phyloP scores from a whole-genome alignment of 805 yeast species.

The Metschnikowia drakensbergensis region DNA sequence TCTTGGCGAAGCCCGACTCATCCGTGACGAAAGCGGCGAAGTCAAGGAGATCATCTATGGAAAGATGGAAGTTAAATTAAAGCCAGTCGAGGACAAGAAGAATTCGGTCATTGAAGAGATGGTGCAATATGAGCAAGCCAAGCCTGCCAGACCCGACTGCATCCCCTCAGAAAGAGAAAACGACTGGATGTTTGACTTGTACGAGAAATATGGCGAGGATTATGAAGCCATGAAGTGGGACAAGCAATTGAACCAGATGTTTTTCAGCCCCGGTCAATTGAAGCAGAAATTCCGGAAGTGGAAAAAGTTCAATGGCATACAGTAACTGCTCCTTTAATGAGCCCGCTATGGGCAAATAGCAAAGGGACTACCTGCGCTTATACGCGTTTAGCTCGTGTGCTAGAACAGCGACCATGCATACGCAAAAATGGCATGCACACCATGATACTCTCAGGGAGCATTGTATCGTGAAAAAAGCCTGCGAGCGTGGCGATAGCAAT shows the following conservation, averaged over 20 bases:
- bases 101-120: conserved; percentile 58
- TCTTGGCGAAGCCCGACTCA: conserved; percentile 73
- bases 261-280: conserved; percentile 81
- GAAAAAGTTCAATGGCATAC: conserved; percentile 39
- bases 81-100: conserved; percentile 27
- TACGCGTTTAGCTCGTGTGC: too few relatives aligned
- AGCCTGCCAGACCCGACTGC: conserved; percentile 51
- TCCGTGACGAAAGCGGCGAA: conserved; percentile 64
- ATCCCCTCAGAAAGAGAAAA: conserved; percentile 67
- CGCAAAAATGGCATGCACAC: too few relatives aligned
- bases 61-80: conserved; percentile 40
- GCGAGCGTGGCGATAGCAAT: too few relatives aligned
- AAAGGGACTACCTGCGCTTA: not conserved
- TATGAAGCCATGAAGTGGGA: conserved; percentile 92
- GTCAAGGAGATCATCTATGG: conserved; percentile 70
- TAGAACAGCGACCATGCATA: too few relatives aligned
- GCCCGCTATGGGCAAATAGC: not conserved
- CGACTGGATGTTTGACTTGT: conserved; percentile 62
- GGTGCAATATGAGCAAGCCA: conserved; percentile 45
- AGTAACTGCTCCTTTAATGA: not conserved
- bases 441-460: too few relatives aligned
- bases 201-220: conserved; percentile 82
- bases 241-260: conserved; percentile 73
- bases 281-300: conserved; percentile 68
- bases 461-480: too few relatives aligned